Conservation (phyloP, 441 rosid genomes). For the Croton setiger region DNA sequence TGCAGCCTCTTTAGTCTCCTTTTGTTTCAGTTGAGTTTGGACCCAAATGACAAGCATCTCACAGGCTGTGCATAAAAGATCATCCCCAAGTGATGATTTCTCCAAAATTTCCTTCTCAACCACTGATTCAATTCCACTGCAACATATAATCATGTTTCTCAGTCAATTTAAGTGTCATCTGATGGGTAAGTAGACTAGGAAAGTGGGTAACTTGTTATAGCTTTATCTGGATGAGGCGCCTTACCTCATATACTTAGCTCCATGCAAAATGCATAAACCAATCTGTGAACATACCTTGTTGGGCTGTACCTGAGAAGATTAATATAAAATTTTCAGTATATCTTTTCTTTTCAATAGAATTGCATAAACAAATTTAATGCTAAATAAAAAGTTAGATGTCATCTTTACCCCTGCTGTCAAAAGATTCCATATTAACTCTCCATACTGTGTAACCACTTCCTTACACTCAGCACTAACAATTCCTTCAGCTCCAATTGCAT, state of each 20-base stretch:
- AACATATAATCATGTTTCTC: conserved; percentile 16
- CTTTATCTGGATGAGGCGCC: background rate
- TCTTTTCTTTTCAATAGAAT: background rate
- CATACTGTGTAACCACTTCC: conserved; percentile 63
- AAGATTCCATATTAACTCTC: conserved; percentile 72
- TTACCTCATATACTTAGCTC: conserved; percentile 32
- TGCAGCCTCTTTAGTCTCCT: conserved; percentile 50
- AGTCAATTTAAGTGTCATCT: background rate
- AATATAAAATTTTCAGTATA: background rate
- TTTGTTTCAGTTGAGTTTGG: conserved; percentile 55
- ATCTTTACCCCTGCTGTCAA: conserved; percentile 54
- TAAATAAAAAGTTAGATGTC: background rate
- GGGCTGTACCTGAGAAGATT: conserved; percentile 48
- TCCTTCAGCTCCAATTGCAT: conserved; percentile 79
- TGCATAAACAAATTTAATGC: background rate
- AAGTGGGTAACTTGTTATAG: too few relatives aligned
- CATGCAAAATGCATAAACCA: conserved; percentile 45
- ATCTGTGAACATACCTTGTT: conserved; percentile 52
- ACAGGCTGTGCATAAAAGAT: conserved; percentile 49
- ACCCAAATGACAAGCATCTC: conserved; percentile 73
- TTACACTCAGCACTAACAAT: conserved; percentile 61
- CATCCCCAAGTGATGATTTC: conserved; percentile 25
- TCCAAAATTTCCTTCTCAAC: conserved; percentile 33
- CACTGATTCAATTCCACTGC: conserved; percentile 35
- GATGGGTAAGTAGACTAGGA: too few relatives aligned